These are phyloP conservation scores for Epithemia pelagica DNA, from an alignment of 108 stramenopile species.

Conservation along the genomic window DNA sequence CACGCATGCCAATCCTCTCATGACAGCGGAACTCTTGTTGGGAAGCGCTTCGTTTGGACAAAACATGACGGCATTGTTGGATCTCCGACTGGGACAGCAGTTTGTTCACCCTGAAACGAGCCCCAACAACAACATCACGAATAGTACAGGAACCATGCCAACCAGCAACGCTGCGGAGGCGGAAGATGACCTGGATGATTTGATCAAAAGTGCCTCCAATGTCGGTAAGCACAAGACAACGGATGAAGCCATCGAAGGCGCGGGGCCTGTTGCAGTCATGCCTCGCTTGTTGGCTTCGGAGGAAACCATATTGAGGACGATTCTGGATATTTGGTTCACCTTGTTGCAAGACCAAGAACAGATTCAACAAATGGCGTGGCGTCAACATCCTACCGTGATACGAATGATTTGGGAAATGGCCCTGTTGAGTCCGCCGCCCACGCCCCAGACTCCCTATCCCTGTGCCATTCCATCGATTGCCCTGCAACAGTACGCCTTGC, in stretches of 20 bases:
- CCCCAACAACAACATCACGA: slow-evolving; percentile 2
- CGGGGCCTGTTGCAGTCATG: slow-evolving; percentile 9
- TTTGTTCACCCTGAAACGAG: slow-evolving; percentile 20
- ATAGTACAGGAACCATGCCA: not conserved
- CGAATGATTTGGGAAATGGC: slow-evolving; percentile 61
- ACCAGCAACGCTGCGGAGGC: slow-evolving; percentile 10
- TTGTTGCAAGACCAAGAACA: slow-evolving; percentile 41
- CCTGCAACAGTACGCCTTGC: slow-evolving; percentile 62
- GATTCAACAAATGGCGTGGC: slow-evolving; percentile 38
- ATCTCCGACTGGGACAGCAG: slow-evolving; percentile 51
- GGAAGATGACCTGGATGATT: slow-evolving; percentile 69
- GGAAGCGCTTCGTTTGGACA: slow-evolving; percentile 43
- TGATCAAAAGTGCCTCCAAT: slow-evolving; percentile 23
- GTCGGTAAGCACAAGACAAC: slow-evolving; percentile 1
- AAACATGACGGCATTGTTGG: slow-evolving; percentile 53
- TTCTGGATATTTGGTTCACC: slow-evolving; percentile 42
- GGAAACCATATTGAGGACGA: slow-evolving; percentile 33
- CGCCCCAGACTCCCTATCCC: slow-evolving; percentile 27
- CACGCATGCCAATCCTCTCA: slow-evolving; percentile 24
- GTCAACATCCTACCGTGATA: slow-evolving; percentile 31
- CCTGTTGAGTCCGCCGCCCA: slow-evolving; percentile 38
- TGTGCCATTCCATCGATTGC: slow-evolving; percentile 49
- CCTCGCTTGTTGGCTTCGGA: slow-evolving; percentile 29
- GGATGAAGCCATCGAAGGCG: not conserved
- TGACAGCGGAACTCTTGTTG: slow-evolving; percentile 35